Base-by-base conservation (phyloP, 768 basidiomycete species). In the Mycena maculata region DNA sequence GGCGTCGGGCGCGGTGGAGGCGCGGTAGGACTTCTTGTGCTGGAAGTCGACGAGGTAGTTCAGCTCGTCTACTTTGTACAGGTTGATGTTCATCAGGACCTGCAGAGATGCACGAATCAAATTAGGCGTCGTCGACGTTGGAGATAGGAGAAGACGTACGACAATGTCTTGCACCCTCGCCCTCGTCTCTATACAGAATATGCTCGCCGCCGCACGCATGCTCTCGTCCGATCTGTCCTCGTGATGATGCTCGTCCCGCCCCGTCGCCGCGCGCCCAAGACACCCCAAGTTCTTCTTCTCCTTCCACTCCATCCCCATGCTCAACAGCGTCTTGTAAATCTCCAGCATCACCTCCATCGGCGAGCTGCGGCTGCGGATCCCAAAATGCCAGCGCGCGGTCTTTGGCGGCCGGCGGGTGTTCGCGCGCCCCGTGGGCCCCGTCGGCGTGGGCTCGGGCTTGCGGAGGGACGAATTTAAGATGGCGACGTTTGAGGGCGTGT, bases 281-380 rank as follows among this genome's bases (percentile, higher is more conserved):
- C 92, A 90, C 1, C 92, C 92, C 2, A 94, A 78, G 65, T 88
- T 88, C 68, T 86, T 87, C 84, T 98, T 98, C 82, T 92, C 90
- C 77, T 94, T 94, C 98, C 98, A 99, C 79, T 99, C 95, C 94
- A 99, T 97, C 18, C 92, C 94, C 22, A 98, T 84, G 65, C 90
- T 83, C 80, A 92, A 92, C 54, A 99, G 81, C 45, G 96, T 98
- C 67, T 93, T 84, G 80, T 99, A 99, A 56, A 99, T 98, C 85
- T 98, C 97, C 27, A 98, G 81, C 96, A 99, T 98, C 25, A 99
- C 97, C 78, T 99, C 98, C 94, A 99, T 97, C 23, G 96, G 98
- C 36, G 96, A 94, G 63, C 90, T 92, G 65, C 96, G 86, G 72
- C 94, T 96, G 31, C 98, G 87, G 42, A 99, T 99, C 10, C 98